Evolutionary conservation across 2,329 filamentous ascomycete genomes (phyloP).

Genomic region (Cercospora canescens): DNA sequence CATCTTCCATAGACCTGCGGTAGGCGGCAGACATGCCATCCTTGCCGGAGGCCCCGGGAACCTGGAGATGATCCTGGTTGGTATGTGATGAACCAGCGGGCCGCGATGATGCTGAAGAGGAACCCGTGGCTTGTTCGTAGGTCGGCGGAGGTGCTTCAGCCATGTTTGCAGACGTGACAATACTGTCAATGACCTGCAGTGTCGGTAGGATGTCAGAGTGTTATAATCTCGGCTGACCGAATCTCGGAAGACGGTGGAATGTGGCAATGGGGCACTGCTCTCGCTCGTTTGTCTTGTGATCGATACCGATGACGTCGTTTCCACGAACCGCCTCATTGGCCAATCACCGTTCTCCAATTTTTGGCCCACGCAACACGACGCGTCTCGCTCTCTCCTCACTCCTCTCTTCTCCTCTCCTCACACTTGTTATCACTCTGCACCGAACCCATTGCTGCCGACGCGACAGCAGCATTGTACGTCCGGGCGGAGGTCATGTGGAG

Average conservation of each 20-base stretch:
- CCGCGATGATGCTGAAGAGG: constrained; percentile 17
- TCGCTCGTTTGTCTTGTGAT: background rate
- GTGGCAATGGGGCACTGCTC: constrained; percentile 8
- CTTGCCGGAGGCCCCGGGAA: constrained; percentile 32
- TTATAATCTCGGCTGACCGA: background rate
- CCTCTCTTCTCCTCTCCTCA: background rate
- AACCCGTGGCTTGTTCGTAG: constrained; percentile 26
- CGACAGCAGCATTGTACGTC: background rate
- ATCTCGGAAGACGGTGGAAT: background rate
- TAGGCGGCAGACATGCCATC: constrained; percentile 56
- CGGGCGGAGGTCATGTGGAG: background rate
- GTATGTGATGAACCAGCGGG: constrained; percentile 6
- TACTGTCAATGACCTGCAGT: background rate
- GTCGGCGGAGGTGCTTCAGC: constrained; percentile 24
- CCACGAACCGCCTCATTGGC: background rate
- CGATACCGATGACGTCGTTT: background rate
- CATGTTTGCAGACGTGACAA: constrained; percentile 11
- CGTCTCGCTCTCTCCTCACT: background rate
- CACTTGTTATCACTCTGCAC: background rate
- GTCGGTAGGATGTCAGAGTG: background rate
- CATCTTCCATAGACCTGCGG: constrained; percentile 64
- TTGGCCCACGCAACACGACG: background rate
- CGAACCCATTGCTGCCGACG: background rate
- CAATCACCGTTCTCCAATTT: background rate
- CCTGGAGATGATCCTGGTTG: constrained; percentile 24